Evolutionary conservation across 2,329 filamentous ascomycete species (phyloP).

Genomic region (Trichothecium roseum): DNA sequence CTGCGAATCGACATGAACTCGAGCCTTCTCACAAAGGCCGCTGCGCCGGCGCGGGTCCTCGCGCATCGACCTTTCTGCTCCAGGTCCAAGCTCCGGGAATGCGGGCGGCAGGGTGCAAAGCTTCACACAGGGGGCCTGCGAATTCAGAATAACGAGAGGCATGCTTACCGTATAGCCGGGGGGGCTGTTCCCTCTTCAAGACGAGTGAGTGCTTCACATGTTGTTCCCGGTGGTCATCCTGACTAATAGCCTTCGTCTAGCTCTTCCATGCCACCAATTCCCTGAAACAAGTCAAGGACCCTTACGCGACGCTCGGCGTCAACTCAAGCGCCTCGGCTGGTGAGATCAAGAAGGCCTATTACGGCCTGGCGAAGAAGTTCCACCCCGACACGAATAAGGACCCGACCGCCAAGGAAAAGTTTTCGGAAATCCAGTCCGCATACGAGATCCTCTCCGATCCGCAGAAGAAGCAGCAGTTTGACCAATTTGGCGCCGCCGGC

Average conservation of each 20-base stretch:
- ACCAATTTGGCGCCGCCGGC: conserved; percentile 79
- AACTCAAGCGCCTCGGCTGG: conserved; percentile 66
- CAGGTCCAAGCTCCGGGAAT: conserved; percentile 27
- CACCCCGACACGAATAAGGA: conserved; percentile 99
- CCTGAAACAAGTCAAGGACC: conserved; percentile 53
- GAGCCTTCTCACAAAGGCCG: conserved; percentile 34
- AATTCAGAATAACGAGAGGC: conserved; percentile 9
- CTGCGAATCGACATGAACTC: conserved; percentile 32
- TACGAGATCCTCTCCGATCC: conserved; percentile 91
- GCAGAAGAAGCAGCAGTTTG: conserved; percentile 85
- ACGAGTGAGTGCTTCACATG: conserved; percentile 15
- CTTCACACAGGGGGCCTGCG: conserved; percentile 21
- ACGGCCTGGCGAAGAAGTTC: conserved; percentile 92
- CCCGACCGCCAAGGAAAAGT: conserved; percentile 83
- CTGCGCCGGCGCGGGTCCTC: conserved; percentile 33
- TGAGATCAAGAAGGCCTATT: conserved; percentile 98
- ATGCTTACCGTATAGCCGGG: conserved; percentile 8
- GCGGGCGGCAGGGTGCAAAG: conserved; percentile 25
- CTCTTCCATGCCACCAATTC: conserved; percentile 51
- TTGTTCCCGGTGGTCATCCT: background rate
- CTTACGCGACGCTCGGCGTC: conserved; percentile 81
- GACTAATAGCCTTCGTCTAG: conserved; percentile 16
- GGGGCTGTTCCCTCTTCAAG: conserved; percentile 9
- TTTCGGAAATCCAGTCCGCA: conserved; percentile 82
- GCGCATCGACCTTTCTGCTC: conserved; percentile 30